phyloP scores from a whole-genome alignment of 192 early-diverging fungal species.

The Pilobolus umbonatus region DNA sequence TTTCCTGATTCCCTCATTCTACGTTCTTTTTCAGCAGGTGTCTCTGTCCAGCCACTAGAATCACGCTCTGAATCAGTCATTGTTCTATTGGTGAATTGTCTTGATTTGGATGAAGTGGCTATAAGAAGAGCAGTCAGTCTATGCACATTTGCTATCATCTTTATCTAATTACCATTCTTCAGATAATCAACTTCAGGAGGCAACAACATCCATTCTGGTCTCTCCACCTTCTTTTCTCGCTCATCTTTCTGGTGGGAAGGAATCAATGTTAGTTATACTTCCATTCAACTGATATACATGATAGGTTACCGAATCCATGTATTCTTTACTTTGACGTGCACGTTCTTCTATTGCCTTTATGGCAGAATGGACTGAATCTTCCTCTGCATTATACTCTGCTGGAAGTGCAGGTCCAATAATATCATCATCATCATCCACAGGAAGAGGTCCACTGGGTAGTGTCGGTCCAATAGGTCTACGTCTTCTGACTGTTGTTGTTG shows the following conservation, averaged over 20 bases:
- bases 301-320: conserved; percentile 20
- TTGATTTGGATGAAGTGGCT: conserved; percentile 18
- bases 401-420: conserved; percentile 26
- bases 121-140: neutral
- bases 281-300: neutral
- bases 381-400: conserved; percentile 9
- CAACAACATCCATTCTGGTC: conserved; percentile 33
- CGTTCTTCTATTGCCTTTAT: conserved; percentile 31
- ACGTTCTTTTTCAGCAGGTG: conserved; percentile 18
- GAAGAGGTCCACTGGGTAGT: conserved; percentile 14
- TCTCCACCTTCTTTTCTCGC: conserved; percentile 14
- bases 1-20: conserved; percentile 9
- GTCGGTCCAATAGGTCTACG: conserved; percentile 26
- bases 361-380: conserved; percentile 18
- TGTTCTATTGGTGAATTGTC: conserved; percentile 18
- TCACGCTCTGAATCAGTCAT: conserved; percentile 13
- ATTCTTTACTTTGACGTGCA: conserved; percentile 21
- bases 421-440: conserved; percentile 21
- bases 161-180: conserved; percentile 15
- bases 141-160: neutral
- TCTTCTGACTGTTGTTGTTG: neutral
- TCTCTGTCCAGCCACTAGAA: conserved; percentile 26
- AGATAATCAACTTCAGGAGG: conserved; percentile 32
- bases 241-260: conserved; percentile 13
- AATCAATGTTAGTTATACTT: neutral